Conservation (phyloP, 805 yeast genomes). For the Candida railenensis region DNA sequence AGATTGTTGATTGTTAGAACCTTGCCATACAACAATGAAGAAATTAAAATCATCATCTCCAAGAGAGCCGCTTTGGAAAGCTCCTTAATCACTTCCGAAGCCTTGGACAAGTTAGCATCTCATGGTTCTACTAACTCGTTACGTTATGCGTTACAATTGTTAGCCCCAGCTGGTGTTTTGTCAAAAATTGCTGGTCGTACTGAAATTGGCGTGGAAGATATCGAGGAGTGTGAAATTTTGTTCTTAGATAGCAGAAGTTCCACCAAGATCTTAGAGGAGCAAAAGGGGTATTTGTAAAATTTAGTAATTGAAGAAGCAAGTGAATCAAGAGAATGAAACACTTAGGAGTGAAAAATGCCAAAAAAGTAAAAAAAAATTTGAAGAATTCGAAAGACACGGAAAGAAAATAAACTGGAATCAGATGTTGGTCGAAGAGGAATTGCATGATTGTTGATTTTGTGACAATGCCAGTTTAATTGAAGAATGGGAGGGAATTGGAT, state of each 20-base stretch:
- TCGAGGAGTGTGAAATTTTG: slow-evolving; percentile 78
- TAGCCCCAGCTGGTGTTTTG: slow-evolving; percentile 87
- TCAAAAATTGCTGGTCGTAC: slow-evolving; percentile 70
- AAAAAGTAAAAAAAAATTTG: background rate
- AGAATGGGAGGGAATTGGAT: no score
- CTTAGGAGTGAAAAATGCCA: background rate
- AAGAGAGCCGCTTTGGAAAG: slow-evolving; percentile 81
- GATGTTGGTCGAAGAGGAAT: no score
- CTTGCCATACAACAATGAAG: slow-evolving; percentile 80
- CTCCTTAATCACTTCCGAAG: slow-evolving; percentile 62
- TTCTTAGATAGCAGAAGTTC: slow-evolving; percentile 87
- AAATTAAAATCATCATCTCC: slow-evolving; percentile 75
- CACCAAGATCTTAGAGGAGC: slow-evolving; percentile 61
- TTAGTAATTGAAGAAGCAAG: background rate
- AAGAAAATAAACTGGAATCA: no score
- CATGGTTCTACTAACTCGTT: slow-evolving; percentile 78
- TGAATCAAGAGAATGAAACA: no score
- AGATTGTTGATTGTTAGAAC: slow-evolving; percentile 90
- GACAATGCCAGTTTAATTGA: no score
- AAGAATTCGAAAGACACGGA: background rate
- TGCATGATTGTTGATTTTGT: no score
- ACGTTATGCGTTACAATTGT: slow-evolving; percentile 87
- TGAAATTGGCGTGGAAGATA: slow-evolving; percentile 66
- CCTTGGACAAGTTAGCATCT: slow-evolving; percentile 68
- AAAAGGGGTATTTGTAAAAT: slow-evolving; percentile 27